Conservation (phyloP, 768 basidiomycete genomes). For the Macrocybe gigantea region DNA sequence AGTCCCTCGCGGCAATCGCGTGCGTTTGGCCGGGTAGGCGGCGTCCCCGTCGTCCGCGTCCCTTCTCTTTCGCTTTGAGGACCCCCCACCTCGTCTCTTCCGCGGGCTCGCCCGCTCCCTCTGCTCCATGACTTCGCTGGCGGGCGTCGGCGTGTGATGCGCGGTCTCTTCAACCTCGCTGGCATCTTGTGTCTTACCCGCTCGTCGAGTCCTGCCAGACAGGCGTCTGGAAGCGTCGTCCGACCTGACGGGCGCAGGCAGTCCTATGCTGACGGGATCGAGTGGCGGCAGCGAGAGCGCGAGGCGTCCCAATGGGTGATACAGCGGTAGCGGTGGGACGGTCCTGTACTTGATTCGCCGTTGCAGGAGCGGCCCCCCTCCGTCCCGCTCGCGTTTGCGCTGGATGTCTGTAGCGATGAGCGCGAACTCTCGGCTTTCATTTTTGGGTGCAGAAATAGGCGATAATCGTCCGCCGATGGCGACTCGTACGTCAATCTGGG, state of each 20-base stretch:
- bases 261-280: conserved; percentile 50
- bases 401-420: no score
- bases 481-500: conserved; percentile 55
- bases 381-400: no score
- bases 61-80: conserved; percentile 51
- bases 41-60: conserved; percentile 59
- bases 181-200: conserved; percentile 45
- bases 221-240: conserved; percentile 38
- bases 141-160: conserved; percentile 8
- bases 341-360: background rate
- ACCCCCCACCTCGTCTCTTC: conserved; percentile 40
- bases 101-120: conserved; percentile 34
- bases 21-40: conserved; percentile 67
- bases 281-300: conserved; percentile 64
- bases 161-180: conserved; percentile 29
- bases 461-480: conserved; percentile 31
- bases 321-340: conserved; percentile 49
- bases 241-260: conserved; percentile 40
- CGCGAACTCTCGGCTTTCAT: no score
- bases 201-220: conserved; percentile 40
- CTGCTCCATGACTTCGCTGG: no score
- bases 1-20: conserved; percentile 44
- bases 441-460: background rate
- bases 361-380: no score
- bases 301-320: conserved; percentile 59